A percentile compares a stretch with the other conserved stretches of the same genome.
Conservation (phyloP, 306 rosid species). For the Lathyrus oleraceus region DNA sequence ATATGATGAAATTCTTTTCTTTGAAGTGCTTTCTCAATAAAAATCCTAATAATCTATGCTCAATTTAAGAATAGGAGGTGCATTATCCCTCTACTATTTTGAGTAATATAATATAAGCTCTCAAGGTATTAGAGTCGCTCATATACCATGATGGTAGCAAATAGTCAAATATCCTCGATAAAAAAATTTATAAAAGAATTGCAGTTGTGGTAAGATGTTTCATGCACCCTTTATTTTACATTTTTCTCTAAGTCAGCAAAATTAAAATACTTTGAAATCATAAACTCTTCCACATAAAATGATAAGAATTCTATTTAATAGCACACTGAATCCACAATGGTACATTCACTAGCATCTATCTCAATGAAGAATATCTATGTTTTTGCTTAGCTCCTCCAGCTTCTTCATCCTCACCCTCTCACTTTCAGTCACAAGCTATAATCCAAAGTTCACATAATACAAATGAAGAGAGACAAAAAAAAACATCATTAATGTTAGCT, state of each 20-base stretch:
- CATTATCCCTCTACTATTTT: too few species aligned
- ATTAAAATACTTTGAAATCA: slow-evolving; percentile 37
- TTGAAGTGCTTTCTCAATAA: too few species aligned
- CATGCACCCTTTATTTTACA: slow-evolving; percentile 22
- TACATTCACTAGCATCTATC: slow-evolving; percentile 33
- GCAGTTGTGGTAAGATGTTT: slow-evolving; percentile 19
- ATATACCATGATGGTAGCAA: too few species aligned
- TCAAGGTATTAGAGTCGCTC: too few species aligned
- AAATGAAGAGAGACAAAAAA: neutral
- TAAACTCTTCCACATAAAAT: slow-evolving; percentile 33
- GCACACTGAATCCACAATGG: slow-evolving; percentile 42
- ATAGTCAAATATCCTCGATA: neutral
- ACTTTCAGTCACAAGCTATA: slow-evolving; percentile 67
- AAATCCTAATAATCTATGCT: too few species aligned
- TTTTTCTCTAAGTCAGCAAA: slow-evolving; percentile 36
- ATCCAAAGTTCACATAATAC: slow-evolving; percentile 4
- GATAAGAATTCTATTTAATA: slow-evolving; percentile 42
- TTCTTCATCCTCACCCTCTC: slow-evolving; percentile 95
- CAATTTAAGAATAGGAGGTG: too few species aligned
- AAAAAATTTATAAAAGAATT: neutral
- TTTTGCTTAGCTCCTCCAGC: slow-evolving; percentile 96
- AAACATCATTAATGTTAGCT: slow-evolving; percentile 3
- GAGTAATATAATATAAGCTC: too few species aligned
- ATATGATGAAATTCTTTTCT: too few species aligned
- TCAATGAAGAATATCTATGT: slow-evolving; percentile 66